Conservation (phyloP, 2,329 filamentous ascomycete genomes). For the Epicoccum sorghinum region DNA sequence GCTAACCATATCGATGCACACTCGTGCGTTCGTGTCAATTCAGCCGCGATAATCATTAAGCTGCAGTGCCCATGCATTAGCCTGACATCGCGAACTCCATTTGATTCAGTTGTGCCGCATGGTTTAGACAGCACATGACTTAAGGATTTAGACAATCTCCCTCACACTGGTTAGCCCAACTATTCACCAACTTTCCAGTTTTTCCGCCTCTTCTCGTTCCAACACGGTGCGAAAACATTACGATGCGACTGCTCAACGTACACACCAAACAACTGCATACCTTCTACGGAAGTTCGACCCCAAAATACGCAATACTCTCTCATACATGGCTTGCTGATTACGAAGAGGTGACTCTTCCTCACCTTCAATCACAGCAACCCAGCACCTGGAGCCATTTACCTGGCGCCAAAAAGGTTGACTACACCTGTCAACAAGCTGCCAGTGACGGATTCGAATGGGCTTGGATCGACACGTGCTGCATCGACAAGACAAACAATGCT, state of each 20-base stretch:
- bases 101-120: too few species aligned
- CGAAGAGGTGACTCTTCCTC: neutral
- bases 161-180: too few species aligned
- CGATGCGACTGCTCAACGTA: neutral
- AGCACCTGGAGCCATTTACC: neutral
- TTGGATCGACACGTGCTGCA: constrained; percentile 45
- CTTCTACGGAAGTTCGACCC: neutral
- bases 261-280: neutral
- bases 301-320: neutral
- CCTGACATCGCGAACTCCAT: too few species aligned
- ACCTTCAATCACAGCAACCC: neutral
- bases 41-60: too few species aligned
- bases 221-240: too few species aligned
- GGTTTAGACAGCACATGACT: too few species aligned
- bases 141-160: too few species aligned
- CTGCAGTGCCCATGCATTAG: too few species aligned
- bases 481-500: constrained; percentile 30
- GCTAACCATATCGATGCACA: too few species aligned
- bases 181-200: too few species aligned
- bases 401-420: neutral
- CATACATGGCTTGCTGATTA: neutral
- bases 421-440: constrained; percentile 2
- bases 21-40: too few species aligned
- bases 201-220: too few species aligned
- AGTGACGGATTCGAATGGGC: constrained; percentile 8